Evolutionary conservation across 805 yeast species (phyloP).

Genomic region (Candida silvatica): DNA sequence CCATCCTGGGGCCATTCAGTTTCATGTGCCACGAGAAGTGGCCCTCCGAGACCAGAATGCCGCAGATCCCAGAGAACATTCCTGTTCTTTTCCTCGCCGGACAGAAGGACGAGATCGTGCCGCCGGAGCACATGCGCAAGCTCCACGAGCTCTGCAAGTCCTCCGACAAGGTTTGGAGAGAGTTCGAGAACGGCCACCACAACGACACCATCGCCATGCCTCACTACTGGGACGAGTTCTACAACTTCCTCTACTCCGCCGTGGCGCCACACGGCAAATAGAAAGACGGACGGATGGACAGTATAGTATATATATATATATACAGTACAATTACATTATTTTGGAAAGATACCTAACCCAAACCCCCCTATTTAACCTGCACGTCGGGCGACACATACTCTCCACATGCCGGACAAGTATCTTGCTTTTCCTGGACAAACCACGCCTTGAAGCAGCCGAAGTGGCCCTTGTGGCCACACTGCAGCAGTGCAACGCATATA

Average conservation of each 20-base stretch:
- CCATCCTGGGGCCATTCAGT: constrained; percentile 43
- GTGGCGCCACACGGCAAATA: constrained; percentile 2
- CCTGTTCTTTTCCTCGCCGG: constrained; percentile 74
- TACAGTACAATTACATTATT: not conserved
- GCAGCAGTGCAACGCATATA: constrained; percentile 45
- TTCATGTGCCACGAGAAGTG: constrained; percentile 70
- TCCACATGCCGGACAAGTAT: constrained; percentile 81
- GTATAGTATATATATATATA: not conserved
- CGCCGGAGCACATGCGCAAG: constrained; percentile 70
- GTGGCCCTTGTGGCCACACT: constrained; percentile 88
- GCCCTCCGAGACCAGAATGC: constrained; percentile 64
- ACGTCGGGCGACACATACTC: constrained; percentile 2
- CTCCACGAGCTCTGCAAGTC: constrained; percentile 47
- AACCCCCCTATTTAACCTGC: not conserved
- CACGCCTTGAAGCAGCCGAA: constrained; percentile 70
- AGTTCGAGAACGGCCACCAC: constrained; percentile 58
- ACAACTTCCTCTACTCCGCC: constrained; percentile 35
- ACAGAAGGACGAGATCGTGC: constrained; percentile 79
- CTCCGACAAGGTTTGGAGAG: constrained; percentile 40
- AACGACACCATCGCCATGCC: constrained; percentile 75
- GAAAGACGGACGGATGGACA: not conserved
- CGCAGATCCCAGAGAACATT: constrained; percentile 37
- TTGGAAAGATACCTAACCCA: not conserved
- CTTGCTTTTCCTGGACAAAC: constrained; percentile 57
- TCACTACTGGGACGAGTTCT: constrained; percentile 68